A percentile compares a stretch with the other conserved stretches of the same genome.
phyloP scores from a whole-genome alignment of 2,329 filamentous ascomycete genomes.

The Monosporascus cannonballus region DNA sequence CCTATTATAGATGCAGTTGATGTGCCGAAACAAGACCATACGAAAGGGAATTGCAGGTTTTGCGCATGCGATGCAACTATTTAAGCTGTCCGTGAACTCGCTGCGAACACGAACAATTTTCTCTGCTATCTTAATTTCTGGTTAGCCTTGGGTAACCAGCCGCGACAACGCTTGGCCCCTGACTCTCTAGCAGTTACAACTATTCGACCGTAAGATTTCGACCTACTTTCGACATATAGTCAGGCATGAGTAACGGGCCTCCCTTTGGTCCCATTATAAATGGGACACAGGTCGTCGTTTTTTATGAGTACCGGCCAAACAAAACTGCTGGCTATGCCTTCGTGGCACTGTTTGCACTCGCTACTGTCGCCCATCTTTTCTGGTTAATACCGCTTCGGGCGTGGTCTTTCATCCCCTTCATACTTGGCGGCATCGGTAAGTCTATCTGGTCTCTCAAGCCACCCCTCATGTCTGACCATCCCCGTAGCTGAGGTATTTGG shows the following conservation, averaged over 20 bases:
- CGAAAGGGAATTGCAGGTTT: neutral
- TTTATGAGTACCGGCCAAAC: slow-evolving; percentile 12
- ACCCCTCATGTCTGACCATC: neutral
- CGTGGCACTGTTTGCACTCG: slow-evolving; percentile 11
- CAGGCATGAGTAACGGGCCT: neutral
- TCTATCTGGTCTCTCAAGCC: neutral
- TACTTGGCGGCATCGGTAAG: slow-evolving; percentile 11
- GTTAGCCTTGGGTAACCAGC: neutral
- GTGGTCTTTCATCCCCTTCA: slow-evolving; percentile 14
- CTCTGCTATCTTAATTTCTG: neutral
- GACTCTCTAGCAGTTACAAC: too few species aligned
- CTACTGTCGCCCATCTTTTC: slow-evolving; percentile 6
- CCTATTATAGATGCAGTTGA: neutral
- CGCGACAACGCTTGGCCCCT: too few species aligned
- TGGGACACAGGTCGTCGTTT: slow-evolving; percentile 12
- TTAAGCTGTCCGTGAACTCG: neutral
- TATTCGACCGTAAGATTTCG: neutral
- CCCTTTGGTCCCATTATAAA: slow-evolving; percentile 12
- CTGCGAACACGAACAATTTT: neutral
- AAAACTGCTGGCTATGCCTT: slow-evolving; percentile 8
- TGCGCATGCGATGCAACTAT: neutral
- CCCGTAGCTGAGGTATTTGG: slow-evolving; percentile 4
- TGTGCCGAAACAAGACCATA: neutral
- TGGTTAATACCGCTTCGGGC: slow-evolving; percentile 9
- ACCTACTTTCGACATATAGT: neutral